These are phyloP conservation scores for Aspergillus jensenii DNA, from an alignment of 2,329 filamentous ascomycete species.

Conservation along the genomic window DNA sequence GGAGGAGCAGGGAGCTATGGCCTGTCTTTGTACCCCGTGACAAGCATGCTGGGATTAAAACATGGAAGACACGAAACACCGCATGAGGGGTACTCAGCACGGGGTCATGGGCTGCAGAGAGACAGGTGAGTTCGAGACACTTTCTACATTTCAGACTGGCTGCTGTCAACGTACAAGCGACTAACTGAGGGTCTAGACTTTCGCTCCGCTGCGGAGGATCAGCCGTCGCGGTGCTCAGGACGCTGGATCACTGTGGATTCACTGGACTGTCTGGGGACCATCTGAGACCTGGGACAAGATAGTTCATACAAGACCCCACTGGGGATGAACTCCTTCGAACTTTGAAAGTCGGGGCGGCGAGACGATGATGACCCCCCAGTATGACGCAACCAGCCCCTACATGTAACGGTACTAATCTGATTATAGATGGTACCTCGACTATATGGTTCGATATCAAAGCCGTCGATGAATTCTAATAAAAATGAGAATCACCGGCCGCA, in stretches of 20 bases:
- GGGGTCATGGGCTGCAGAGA: conserved; percentile 6
- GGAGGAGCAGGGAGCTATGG: conserved; percentile 7
- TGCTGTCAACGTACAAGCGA: not conserved
- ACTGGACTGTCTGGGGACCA: no score
- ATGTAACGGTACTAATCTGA: conserved; percentile 1
- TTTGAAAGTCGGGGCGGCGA: no score
- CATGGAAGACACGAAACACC: conserved; percentile 9
- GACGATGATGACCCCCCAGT: not conserved
- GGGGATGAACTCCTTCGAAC: not conserved
- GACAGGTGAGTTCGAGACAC: conserved; percentile 3
- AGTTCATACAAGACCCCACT: no score
- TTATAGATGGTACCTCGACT: not conserved
- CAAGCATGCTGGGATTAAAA: conserved; percentile 15
- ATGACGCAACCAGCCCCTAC: conserved; percentile 8
- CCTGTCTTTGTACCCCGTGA: conserved; percentile 14
- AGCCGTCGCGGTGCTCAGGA: not conserved
- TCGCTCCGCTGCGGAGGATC: conserved; percentile 1
- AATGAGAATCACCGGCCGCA: no score
- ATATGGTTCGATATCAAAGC: not conserved
- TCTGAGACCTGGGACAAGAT: no score
- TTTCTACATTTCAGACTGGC: conserved; percentile 1
- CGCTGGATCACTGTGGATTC: not conserved
- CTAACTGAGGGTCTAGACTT: conserved; percentile 4
- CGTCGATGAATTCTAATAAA: not conserved
- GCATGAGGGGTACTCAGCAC: conserved; percentile 10